These are phyloP conservation scores for Termitomyces sp. DNA, from an alignment of 768 basidiomycete species.

Conservation along the genomic window DNA sequence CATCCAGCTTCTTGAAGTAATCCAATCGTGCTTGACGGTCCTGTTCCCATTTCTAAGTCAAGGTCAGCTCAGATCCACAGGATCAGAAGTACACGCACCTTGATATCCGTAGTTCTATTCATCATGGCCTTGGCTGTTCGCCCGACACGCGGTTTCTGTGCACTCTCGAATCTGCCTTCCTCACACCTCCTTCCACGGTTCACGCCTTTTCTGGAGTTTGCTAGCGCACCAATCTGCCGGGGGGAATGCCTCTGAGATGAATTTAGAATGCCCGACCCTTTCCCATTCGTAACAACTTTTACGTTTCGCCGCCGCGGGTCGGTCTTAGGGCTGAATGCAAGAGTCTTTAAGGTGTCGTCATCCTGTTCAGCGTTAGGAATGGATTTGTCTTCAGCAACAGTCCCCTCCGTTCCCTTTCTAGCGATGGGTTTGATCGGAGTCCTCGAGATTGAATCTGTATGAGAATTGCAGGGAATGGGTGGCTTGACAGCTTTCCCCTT, in stretches of 20 bases:
- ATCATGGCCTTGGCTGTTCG: background rate
- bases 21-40: constrained; percentile 47
- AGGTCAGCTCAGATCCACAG: background rate
- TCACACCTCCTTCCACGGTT: constrained; percentile 12
- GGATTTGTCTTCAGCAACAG: background rate
- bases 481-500: constrained; percentile 21
- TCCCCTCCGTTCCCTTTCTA: constrained; percentile 3
- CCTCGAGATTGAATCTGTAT: constrained; percentile 24
- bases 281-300: background rate
- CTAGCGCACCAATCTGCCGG: constrained; percentile 4
- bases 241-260: constrained; percentile 1
- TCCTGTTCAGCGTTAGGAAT: background rate
- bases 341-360: background rate
- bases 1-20: constrained; percentile 48
- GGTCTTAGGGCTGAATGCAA: background rate
- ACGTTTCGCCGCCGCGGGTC: background rate
- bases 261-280: background rate
- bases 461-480: constrained; percentile 21
- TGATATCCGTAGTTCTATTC: constrained; percentile 6
- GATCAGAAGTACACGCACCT: constrained; percentile 5
- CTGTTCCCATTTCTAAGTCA: constrained; percentile 31
- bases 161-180: background rate
- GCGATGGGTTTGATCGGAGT: constrained; percentile 23
- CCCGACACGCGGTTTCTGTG: background rate
- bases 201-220: constrained; percentile 11